Evolutionary conservation across 2,329 filamentous ascomycete species (phyloP).

Genomic region (Cryphonectria carpinicola): DNA sequence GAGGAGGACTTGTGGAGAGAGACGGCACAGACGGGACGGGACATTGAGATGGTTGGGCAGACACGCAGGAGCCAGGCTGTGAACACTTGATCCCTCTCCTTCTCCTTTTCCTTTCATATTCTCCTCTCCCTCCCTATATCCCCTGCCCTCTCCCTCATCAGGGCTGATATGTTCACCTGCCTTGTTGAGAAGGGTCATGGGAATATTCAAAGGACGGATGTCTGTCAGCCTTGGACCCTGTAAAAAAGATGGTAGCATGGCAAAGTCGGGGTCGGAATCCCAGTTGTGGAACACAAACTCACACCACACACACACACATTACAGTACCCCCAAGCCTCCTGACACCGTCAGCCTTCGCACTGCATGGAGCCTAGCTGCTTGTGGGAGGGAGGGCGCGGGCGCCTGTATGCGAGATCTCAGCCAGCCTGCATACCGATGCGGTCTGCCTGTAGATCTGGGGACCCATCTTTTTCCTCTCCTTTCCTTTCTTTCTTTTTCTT

Average conservation of each 20-base stretch:
- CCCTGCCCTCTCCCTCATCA: neutral
- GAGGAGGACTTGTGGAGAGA: neutral
- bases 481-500: no score
- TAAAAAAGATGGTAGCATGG: neutral
- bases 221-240: neutral
- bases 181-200: neutral
- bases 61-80: neutral
- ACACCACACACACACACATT: neutral
- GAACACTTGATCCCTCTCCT: neutral
- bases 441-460: constrained; percentile 2
- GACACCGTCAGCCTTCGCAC: constrained; percentile 7
- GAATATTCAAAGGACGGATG: neutral
- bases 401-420: constrained; percentile 20
- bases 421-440: constrained; percentile 21
- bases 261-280: neutral
- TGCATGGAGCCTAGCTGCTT: constrained; percentile 19
- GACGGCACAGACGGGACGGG: neutral
- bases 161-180: neutral
- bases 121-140: neutral
- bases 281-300: neutral
- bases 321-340: neutral
- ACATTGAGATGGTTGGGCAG: neutral
- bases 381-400: neutral
- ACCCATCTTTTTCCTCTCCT: neutral
- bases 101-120: neutral